Evolutionary conservation across 2,329 filamentous ascomycete genomes (phyloP).

Genomic region (Thelonectria blattea): DNA sequence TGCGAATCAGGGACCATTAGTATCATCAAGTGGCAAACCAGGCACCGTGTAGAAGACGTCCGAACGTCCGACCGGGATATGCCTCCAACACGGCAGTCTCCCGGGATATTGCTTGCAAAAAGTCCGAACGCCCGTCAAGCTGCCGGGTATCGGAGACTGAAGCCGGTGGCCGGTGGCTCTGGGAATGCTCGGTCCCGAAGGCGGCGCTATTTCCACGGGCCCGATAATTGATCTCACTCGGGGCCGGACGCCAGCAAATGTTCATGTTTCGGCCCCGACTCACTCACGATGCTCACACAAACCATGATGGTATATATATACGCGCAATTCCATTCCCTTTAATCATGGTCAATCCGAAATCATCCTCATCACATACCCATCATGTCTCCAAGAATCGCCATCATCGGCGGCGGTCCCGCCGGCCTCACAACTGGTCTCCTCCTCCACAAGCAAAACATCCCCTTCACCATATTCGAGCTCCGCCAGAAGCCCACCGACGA

Average conservation of each 20-base stretch:
- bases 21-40: too few relatives aligned
- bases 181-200: neutral
- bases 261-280: neutral
- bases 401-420: conserved; percentile 55
- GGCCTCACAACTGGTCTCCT: conserved; percentile 52
- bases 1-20: too few relatives aligned
- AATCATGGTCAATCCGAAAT: neutral
- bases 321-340: neutral
- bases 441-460: conserved; percentile 50
- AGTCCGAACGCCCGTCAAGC: neutral
- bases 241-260: neutral
- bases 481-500: conserved; percentile 34
- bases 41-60: neutral
- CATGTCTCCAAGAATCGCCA: conserved; percentile 45
- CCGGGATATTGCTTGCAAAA: neutral
- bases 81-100: neutral
- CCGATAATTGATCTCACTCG: neutral
- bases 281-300: neutral
- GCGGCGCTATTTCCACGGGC: neutral
- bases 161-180: neutral
- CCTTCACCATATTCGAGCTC: conserved; percentile 55
- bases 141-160: neutral
- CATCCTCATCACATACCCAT: neutral
- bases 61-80: neutral
- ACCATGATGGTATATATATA: neutral